Evolutionary conservation across 306 rosid species (phyloP).

Genomic region (Acmispon strigosus): DNA sequence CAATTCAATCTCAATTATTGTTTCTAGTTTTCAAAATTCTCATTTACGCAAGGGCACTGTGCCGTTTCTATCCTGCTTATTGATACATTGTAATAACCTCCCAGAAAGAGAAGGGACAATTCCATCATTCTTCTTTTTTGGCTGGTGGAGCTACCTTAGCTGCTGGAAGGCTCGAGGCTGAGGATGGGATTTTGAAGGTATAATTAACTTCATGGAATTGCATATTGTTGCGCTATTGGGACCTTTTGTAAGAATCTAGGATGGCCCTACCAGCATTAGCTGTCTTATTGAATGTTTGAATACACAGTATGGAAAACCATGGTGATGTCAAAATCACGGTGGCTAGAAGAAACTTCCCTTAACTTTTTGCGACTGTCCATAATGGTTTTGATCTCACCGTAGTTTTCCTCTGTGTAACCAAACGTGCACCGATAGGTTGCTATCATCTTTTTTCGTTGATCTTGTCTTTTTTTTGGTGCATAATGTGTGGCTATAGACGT

Average conservation of each 20-base stretch:
- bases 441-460: neutral
- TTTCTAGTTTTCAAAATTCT: neutral
- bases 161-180: constrained; percentile 80
- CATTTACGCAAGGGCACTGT: neutral
- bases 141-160: constrained; percentile 91
- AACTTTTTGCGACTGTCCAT: too few species aligned
- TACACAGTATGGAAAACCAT: too few species aligned
- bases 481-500: neutral
- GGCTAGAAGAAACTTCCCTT: too few species aligned
- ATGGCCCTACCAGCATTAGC: neutral
- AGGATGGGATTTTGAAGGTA: constrained; percentile 76
- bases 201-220: neutral
- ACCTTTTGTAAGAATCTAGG: neutral
- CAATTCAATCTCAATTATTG: neutral
- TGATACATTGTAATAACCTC: constrained; percentile 8
- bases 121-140: constrained; percentile 90
- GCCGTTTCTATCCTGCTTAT: neutral
- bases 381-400: too few species aligned
- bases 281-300: neutral
- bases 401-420: too few species aligned
- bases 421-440: too few species aligned
- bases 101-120: constrained; percentile 79
- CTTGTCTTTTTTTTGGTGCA: neutral
- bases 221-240: neutral
- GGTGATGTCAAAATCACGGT: too few species aligned